A percentile compares a stretch with the other conserved stretches of the same genome.
These are phyloP conservation scores for Fusarium proliferatum DNA, from an alignment of 2,329 filamentous ascomycete species.

Conservation along the genomic window DNA sequence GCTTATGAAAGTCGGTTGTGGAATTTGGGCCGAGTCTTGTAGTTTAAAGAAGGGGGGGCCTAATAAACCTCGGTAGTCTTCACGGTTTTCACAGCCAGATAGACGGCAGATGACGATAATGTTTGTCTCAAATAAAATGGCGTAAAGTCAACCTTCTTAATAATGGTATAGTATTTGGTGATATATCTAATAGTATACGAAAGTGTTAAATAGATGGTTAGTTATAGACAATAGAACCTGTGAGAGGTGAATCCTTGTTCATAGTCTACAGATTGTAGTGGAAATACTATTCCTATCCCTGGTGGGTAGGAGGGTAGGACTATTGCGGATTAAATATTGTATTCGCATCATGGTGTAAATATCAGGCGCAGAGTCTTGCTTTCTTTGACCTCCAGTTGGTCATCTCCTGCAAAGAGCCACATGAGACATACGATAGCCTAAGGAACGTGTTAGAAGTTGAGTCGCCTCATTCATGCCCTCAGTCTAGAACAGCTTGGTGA, in stretches of 20 bases:
- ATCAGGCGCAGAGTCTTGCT: background rate
- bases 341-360: background rate
- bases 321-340: background rate
- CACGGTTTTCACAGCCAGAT: too few species aligned
- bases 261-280: background rate
- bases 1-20: background rate
- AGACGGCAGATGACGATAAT: background rate
- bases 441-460: background rate
- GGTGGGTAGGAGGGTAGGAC: background rate
- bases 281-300: background rate
- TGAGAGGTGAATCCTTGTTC: background rate
- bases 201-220: background rate
- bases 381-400: background rate
- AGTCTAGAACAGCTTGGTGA: background rate
- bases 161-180: background rate
- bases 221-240: background rate
- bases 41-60: background rate
- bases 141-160: background rate
- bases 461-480: background rate
- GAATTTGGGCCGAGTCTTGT: background rate
- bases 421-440: background rate
- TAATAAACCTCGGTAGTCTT: background rate
- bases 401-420: background rate
- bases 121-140: background rate
- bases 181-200: background rate